Base-by-base conservation (phyloP, 1,284 basidiomycete genomes). In the Polyporus tsugae region DNA sequence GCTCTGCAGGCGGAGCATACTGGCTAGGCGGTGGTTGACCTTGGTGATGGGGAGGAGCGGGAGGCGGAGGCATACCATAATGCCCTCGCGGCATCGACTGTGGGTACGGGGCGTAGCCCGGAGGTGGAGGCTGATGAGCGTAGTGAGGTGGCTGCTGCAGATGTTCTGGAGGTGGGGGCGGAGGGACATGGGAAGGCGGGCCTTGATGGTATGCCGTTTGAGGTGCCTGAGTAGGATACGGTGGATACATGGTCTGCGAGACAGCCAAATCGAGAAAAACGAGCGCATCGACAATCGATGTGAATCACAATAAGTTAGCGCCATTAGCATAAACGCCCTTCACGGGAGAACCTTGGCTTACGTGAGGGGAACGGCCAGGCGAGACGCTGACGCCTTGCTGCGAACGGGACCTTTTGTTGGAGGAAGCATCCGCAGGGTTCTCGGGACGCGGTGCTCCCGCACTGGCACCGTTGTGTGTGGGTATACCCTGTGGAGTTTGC, bases 281-380 rank as follows among this genome's bases (percentile, higher is more conserved):
- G 42, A 61, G 60, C 62, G 57, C 57, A 72, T 70, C 71, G 71
- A 72, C 71, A 65, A 70, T 67, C 66, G 71, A 63, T 69, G 62
- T 57, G 63, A 75, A 67, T 71, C 66, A 69, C 69, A 70, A 74
- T 58, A 67, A 64, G 70, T 71, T 73, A 74, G 72, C 68, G 72
- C 68, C 74, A 69, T 70, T 68, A 70, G 72, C 59, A 58, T 66
- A 70, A 70, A 77, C 72, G 68, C 69, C 63, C 70, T 71, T 72
- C 73, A 73, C 70, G 71, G 72, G 72, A 72, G 70, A 74, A 75
- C 72, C 64, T 62, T 66, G 59, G 74, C 80, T 80, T 78, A 81
- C 80, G 77, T 81, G 80, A 77, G 80, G 78, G 52, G 79, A 79
- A 72, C 79, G 78, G 69, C 69, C 77, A 49, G 80, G 78, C 55